phyloP scores from a whole-genome alignment of 768 basidiomycete species.

The Coprinellus aureogranulatus region DNA sequence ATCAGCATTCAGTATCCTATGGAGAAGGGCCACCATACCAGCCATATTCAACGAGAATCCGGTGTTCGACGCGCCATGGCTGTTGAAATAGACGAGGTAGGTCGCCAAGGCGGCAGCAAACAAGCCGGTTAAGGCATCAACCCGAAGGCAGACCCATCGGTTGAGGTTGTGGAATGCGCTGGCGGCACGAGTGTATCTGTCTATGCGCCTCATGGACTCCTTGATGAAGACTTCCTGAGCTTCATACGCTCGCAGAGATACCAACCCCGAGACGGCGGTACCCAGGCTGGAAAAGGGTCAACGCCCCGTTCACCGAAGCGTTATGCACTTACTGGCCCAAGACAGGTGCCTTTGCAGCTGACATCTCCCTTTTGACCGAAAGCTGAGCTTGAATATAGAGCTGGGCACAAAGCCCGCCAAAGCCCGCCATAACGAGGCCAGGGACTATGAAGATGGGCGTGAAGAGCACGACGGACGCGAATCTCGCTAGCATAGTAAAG shows the following conservation, averaged over 20 bases:
- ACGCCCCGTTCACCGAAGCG: too few relatives aligned
- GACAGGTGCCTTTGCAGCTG: constrained; percentile 41
- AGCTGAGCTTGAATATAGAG: constrained; percentile 45
- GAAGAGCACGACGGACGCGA: constrained; percentile 40
- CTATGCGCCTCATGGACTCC: constrained; percentile 47
- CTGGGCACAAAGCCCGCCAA: constrained; percentile 25
- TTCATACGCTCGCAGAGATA: constrained; percentile 62
- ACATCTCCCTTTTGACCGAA: constrained; percentile 44
- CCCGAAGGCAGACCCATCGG: constrained; percentile 44
- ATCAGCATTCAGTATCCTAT: too few relatives aligned
- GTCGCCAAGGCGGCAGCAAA: constrained; percentile 52
- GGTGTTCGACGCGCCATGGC: constrained; percentile 37
- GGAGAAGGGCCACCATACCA: constrained; percentile 18
- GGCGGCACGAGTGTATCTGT: constrained; percentile 46
- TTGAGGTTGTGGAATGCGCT: constrained; percentile 50
- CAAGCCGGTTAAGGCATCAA: constrained; percentile 53
- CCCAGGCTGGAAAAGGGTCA: constrained; percentile 36
- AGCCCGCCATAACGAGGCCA: constrained; percentile 17
- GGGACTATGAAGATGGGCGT: constrained; percentile 40
- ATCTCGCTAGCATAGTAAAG: constrained; percentile 37
- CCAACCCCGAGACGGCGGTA: constrained; percentile 58
- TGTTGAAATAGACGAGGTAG: constrained; percentile 47
- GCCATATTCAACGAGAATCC: constrained; percentile 59
- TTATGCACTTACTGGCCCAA: constrained; percentile 44
- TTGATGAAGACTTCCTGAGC: constrained; percentile 46